Base-by-base conservation (phyloP, 768 basidiomycete genomes). In the Rhodotorula diobovata region DNA sequence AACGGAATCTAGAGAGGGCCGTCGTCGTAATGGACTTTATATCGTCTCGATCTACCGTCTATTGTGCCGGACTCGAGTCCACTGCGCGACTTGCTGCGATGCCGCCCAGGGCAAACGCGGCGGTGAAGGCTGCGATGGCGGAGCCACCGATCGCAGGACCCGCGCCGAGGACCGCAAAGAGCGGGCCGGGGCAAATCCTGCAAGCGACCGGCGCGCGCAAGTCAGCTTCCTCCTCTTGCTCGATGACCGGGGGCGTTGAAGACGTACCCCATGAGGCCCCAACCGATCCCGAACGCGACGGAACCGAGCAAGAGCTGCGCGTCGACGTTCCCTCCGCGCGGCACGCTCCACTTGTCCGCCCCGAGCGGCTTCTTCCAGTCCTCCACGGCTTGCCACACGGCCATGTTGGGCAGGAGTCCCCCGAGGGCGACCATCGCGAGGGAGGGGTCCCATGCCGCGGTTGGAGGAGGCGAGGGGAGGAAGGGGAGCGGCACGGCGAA, bases 261-360 rank as follows among this genome's bases (percentile, higher is more conserved):
- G 45, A 62, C 66, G 25, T n/a, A 72, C 80, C 81, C 57, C 39
- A 58, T 15, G 15, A 53, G 51, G n/a, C 51, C 51, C 81, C 81
- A 82, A 0, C 81, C 81, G 16, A 77, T 56, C 2, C 81, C 81
- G 53, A 82, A 82, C 43, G 80, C 48, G 2, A 70, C 75, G 0
- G 79, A 61, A 0, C 81, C 81, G 15, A 70, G 20, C 1, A 80
- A 30, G 28, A 81, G 60, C 34, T 48, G 55, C 67, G 50, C 62
- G 62, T 80, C 78, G 63, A 78, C 72, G 53, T 74, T 75, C 46
- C 54, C 67, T 0, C 35, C 37, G 0, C 53, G 70, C 2, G 80
- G 79, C 16, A 80, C 67, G 37, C 70, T 54, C 63, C 59, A 73
- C 32, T 48, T 62, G n/a, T 39, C 48, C 14, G 34, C 53, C 43